These are phyloP conservation scores for Talaromyces piceae DNA, from an alignment of 2,329 filamentous ascomycete genomes.

Conservation along the genomic window DNA sequence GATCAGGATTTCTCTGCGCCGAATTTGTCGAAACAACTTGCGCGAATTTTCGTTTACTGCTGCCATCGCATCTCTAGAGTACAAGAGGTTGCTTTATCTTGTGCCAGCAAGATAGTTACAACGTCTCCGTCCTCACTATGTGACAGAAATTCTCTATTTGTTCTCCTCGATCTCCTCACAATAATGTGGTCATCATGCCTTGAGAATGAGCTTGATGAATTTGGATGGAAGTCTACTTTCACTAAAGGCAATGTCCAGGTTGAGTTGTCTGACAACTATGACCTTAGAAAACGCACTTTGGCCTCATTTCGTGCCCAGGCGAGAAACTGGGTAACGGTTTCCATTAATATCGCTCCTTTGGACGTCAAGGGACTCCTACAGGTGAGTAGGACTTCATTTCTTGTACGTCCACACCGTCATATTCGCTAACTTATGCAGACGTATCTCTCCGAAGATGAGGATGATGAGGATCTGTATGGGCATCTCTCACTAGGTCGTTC, in stretches of 20 bases:
- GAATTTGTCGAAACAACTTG: slow-evolving; percentile 82
- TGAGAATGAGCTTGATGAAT: slow-evolving; percentile 89
- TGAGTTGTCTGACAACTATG: slow-evolving; percentile 89
- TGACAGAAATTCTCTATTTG: slow-evolving; percentile 83
- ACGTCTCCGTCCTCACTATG: slow-evolving; percentile 85
- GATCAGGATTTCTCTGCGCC: slow-evolving; percentile 79
- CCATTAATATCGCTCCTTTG: slow-evolving; percentile 76
- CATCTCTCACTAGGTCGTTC: slow-evolving; percentile 89
- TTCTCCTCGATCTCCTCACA: slow-evolving; percentile 80
- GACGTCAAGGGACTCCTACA: slow-evolving; percentile 90
- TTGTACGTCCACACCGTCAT: not conserved
- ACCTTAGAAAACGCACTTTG: slow-evolving; percentile 70
- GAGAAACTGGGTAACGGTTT: slow-evolving; percentile 69
- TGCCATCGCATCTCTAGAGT: slow-evolving; percentile 91
- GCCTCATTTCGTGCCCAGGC: slow-evolving; percentile 70
- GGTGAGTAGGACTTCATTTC: slow-evolving; percentile 18
- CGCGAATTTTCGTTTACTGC: slow-evolving; percentile 75
- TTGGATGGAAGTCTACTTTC: slow-evolving; percentile 77
- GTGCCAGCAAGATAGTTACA: slow-evolving; percentile 76
- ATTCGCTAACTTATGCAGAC: slow-evolving; percentile 47
- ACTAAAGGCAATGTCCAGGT: slow-evolving; percentile 71
- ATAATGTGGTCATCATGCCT: slow-evolving; percentile 94
- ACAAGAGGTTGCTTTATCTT: slow-evolving; percentile 74
- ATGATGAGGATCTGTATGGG: slow-evolving; percentile 84
- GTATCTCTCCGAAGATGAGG: slow-evolving; percentile 89